These are phyloP conservation scores for Limnomonas spitsbergensis DNA, from an alignment of 139 green algal genomes.

Conservation along the genomic window DNA sequence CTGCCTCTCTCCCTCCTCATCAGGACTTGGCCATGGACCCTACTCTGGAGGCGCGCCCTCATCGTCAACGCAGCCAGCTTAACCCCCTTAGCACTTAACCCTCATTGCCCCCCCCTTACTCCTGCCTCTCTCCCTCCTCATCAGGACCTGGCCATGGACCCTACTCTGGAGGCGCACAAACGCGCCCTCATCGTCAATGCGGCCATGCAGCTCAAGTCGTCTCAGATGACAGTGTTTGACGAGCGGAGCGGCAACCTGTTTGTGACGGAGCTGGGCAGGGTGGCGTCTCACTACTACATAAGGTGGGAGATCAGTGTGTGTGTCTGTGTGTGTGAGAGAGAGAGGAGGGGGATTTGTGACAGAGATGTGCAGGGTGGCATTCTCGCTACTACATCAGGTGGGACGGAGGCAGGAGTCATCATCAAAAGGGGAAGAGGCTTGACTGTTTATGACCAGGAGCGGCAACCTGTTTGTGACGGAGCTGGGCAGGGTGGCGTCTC, in stretches of 20 bases:
- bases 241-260: constrained; percentile 80
- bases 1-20: background rate
- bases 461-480: constrained; percentile 92
- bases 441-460: too few species aligned
- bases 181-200: constrained; percentile 48
- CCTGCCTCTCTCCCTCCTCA: too few species aligned
- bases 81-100: too few species aligned
- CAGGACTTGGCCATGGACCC: constrained; percentile 46
- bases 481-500: constrained; percentile 84
- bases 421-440: too few species aligned
- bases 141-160: constrained; percentile 43
- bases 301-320: constrained; percentile 11
- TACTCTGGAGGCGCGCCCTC: constrained; percentile 49
- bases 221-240: constrained; percentile 91
- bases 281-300: constrained; percentile 94
- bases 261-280: constrained; percentile 88
- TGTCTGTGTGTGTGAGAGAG: background rate
- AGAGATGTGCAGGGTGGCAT: too few species aligned
- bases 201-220: constrained; percentile 31
- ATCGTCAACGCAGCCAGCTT: constrained; percentile 51
- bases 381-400: too few species aligned
- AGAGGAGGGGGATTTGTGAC: too few species aligned
- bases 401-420: too few species aligned
- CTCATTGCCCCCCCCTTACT: too few species aligned
- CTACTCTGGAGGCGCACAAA: constrained; percentile 57